Evolutionary conservation across 139 green algal genomes (phyloP).

Genomic region (Chlamydomonas sp.): DNA sequence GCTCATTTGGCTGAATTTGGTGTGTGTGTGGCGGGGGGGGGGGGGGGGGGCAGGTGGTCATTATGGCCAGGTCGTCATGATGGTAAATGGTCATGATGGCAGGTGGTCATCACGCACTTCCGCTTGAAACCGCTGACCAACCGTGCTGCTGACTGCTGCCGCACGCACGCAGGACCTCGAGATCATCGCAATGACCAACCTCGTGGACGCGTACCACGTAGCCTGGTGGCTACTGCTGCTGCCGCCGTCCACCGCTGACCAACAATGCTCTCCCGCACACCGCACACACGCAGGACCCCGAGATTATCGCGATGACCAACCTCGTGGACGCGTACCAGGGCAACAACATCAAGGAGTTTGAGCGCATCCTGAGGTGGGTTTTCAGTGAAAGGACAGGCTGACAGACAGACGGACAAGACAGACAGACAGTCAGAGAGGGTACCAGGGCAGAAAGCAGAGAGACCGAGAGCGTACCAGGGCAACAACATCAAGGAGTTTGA

Average conservation of each 20-base stretch:
- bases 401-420: too few relatives aligned
- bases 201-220: constrained; percentile 86
- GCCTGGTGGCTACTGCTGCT: too few relatives aligned
- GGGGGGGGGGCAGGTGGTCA: not conserved
- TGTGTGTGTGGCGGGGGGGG: constrained; percentile 3
- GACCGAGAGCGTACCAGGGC: constrained; percentile 72
- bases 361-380: constrained; percentile 78
- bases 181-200: constrained; percentile 89
- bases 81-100: too few relatives aligned
- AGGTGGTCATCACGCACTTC: too few relatives aligned
- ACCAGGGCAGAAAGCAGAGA: not conserved
- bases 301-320: constrained; percentile 91
- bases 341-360: constrained; percentile 90
- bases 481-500: constrained; percentile 91
- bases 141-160: too few relatives aligned
- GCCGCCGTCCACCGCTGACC: not conserved
- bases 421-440: too few relatives aligned
- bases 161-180: constrained; percentile 60
- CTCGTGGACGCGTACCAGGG: constrained; percentile 92
- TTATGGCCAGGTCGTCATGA: not conserved
- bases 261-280: too few relatives aligned
- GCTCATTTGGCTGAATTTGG: too few relatives aligned
- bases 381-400: too few relatives aligned
- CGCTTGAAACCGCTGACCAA: too few relatives aligned
- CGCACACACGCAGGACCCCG: constrained; percentile 45